Base-by-base conservation (phyloP, 495 filamentous ascomycete species). In the Neurospora terricola region DNA sequence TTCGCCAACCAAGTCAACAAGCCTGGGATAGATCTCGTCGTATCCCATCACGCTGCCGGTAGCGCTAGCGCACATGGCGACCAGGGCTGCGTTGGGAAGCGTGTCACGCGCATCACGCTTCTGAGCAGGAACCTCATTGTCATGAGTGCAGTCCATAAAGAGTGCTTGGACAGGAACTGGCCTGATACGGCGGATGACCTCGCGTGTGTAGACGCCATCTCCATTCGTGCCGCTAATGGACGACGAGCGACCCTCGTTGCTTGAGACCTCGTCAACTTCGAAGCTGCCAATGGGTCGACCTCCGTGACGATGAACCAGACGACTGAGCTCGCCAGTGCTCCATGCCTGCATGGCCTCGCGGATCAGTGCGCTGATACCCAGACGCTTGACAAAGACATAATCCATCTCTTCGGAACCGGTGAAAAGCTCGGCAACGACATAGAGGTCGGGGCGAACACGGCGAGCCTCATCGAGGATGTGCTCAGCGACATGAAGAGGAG, bases 131-230 rank as follows among this genome's bases (percentile, higher is more conserved):
- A 93, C 89, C 81, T 98, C 96, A 78, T 99, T 99, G 82, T 99
- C 96, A 80, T 99, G 96, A 2, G 96, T 99, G 80, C 96, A 99
- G 78, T 99, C 96, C 93, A 97, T 97, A 81, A 99, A 98, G 2
- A 99, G 84, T 4, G 96, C 96, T 69, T 97, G 94, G 0, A 97
- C 92, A 0, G 94, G 93, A 12, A 89, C 91, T 30, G 90, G 88
- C 42, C 91, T 92, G 79, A 98, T 93, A 70, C 85, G 89, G 62
- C 89, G 90, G 54, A 94, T 86, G 36, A 88, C 85, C 78, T 94
- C 90, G 38, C 84, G 79, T 1, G 77, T 78, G 38, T 77, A 77
- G 16, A 45, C 71, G 4, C 74, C 73, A 14, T 71, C 59, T 18
- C 48, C 76, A 12, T 71, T 73, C 6, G 73, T 79, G 62, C 79